A percentile compares a stretch with the other conserved stretches of the same genome.
phyloP scores from a whole-genome alignment of 345 rosid species.

The Firmiana major region DNA sequence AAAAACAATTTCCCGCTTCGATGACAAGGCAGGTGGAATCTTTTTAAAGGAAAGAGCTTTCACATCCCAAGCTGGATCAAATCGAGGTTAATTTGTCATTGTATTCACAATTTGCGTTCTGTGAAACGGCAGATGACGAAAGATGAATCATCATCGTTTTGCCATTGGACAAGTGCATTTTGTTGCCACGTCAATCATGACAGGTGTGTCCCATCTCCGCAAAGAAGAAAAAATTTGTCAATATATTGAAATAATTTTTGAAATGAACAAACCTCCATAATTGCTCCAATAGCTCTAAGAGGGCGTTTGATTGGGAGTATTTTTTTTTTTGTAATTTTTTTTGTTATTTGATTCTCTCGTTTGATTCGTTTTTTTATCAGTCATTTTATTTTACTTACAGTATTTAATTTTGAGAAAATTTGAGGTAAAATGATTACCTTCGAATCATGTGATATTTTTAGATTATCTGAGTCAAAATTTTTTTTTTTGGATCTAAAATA shows the following conservation, averaged over 20 bases:
- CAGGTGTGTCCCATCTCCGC: neutral
- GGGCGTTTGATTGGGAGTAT: too few species aligned
- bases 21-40: neutral
- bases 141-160: neutral
- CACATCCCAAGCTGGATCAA: neutral
- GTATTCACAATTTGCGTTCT: neutral
- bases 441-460: too few species aligned
- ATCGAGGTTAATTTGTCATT: neutral
- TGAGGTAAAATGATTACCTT: too few species aligned
- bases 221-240: neutral
- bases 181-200: neutral
- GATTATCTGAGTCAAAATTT: too few species aligned
- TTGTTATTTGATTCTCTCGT: too few species aligned
- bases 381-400: too few species aligned
- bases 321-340: too few species aligned
- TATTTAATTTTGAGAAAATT: too few species aligned
- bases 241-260: too few species aligned
- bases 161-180: neutral
- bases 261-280: neutral
- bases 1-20: too few species aligned
- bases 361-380: too few species aligned
- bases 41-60: neutral
- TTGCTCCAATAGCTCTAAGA: neutral
- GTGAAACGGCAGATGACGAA: neutral
- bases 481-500: too few species aligned